Percentiles rank a stretch among this genome's conserved stretches.
phyloP scores from a whole-genome alignment of 805 yeast genomes.

The Metschnikowia lunata region DNA sequence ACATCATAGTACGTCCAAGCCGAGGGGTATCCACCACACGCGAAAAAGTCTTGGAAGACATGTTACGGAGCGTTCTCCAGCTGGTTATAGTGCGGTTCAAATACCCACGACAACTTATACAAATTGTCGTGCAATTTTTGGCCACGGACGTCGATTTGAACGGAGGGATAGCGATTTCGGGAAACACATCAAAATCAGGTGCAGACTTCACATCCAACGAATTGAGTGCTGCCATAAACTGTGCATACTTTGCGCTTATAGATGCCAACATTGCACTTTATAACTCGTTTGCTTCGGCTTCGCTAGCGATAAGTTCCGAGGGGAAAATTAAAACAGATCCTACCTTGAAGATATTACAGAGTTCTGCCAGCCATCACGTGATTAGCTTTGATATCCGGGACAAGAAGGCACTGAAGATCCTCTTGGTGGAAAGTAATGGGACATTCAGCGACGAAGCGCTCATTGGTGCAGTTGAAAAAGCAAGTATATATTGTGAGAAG shows the following conservation, averaged over 20 bases:
- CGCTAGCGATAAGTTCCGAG: constrained; percentile 29
- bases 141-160: constrained; percentile 23
- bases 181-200: constrained; percentile 18
- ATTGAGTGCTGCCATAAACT: constrained; percentile 67
- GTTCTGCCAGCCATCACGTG: constrained; percentile 58
- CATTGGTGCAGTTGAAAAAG: constrained; percentile 47
- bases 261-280: constrained; percentile 75
- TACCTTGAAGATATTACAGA: constrained; percentile 35
- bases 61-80: constrained; percentile 56
- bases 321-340: constrained; percentile 42
- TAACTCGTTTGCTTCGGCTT: constrained; percentile 56
- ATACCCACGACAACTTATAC: constrained; percentile 70
- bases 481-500: constrained; percentile 44
- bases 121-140: constrained; percentile 40
- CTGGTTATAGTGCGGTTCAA: constrained; percentile 55
- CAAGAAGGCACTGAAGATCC: constrained; percentile 47
- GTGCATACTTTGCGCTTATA: constrained; percentile 66
- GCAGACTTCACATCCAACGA: constrained; percentile 42
- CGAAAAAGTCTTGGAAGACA: constrained; percentile 73
- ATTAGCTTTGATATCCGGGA: constrained; percentile 55
- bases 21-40: constrained; percentile 70
- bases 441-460: constrained; percentile 55
- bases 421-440: constrained; percentile 74
- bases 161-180: constrained; percentile 12
- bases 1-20: constrained; percentile 74